Percentiles rank a stretch among this genome's conserved stretches.
Conservation (phyloP, 2,329 filamentous ascomycete species). For the Ilyonectria mors-panacis region DNA sequence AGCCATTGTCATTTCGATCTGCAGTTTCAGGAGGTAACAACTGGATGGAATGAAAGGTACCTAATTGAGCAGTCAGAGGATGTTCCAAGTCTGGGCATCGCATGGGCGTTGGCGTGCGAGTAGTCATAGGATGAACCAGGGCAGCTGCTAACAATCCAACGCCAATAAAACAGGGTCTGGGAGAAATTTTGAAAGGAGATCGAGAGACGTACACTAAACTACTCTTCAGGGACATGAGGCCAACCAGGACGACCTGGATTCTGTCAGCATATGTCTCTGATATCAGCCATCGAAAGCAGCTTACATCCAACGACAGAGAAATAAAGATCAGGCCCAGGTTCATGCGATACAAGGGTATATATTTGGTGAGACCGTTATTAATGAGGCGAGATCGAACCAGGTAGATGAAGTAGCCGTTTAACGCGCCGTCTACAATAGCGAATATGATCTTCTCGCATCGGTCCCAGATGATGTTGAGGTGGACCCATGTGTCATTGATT, state of each 20-base stretch:
- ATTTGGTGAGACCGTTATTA: conserved; percentile 63
- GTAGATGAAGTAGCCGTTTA: conserved; percentile 67
- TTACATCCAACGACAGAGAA: conserved; percentile 47
- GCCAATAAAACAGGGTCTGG: neutral
- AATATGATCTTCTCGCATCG: conserved; percentile 67
- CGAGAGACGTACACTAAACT: conserved; percentile 42
- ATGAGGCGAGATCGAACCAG: conserved; percentile 62
- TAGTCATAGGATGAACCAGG: neutral
- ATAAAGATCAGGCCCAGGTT: conserved; percentile 47
- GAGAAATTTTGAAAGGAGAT: accelerated
- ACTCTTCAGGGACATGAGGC: conserved; percentile 48
- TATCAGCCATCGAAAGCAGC: neutral
- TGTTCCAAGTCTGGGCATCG: accelerated
- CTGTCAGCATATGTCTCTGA: neutral
- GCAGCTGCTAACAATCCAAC: neutral
- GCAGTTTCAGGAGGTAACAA: conserved; percentile 65
- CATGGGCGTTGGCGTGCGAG: no score
- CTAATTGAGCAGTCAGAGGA: conserved; percentile 26
- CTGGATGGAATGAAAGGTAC: conserved; percentile 57
- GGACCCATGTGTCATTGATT: conserved; percentile 57
- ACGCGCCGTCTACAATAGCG: conserved; percentile 60
- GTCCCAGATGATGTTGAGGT: conserved; percentile 67
- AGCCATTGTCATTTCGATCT: conserved; percentile 67
- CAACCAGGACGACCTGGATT: conserved; percentile 41
- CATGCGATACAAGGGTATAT: conserved; percentile 58